These are phyloP conservation scores for Komagataella ulmi DNA, from an alignment of 805 yeast genomes.

Conservation along the genomic window DNA sequence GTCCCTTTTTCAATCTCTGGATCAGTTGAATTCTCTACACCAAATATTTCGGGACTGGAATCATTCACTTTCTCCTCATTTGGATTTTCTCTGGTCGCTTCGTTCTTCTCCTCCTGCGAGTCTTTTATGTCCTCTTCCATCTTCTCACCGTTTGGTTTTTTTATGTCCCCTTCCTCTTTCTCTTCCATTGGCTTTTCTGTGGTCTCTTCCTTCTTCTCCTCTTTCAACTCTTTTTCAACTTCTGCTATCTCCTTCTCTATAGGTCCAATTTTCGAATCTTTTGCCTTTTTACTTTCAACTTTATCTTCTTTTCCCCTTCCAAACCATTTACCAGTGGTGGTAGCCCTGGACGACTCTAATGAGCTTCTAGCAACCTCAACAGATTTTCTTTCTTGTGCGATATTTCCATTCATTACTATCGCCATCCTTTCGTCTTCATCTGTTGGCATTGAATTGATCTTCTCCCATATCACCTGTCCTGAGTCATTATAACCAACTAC, in stretches of 20 bases:
- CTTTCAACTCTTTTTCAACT: background rate
- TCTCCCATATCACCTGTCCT: slow-evolving; percentile 51
- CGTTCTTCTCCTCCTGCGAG: slow-evolving; percentile 4
- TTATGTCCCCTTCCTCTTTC: slow-evolving; percentile 3
- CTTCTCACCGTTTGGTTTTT: background rate
- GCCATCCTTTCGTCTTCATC: slow-evolving; percentile 37
- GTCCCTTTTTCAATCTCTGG: background rate
- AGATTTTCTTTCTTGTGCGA: slow-evolving; percentile 5
- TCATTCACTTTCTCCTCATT: background rate
- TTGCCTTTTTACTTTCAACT: slow-evolving; percentile 7
- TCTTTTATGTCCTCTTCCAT: background rate
- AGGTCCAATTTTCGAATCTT: slow-evolving; percentile 1
- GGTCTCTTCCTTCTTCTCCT: background rate
- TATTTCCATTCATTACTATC: slow-evolving; percentile 26
- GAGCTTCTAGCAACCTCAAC: background rate
- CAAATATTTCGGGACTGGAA: background rate
- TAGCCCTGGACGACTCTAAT: background rate
- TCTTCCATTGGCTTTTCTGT: background rate
- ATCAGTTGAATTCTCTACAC: background rate
- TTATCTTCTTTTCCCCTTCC: background rate
- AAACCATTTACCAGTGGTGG: background rate
- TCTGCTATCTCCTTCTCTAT: background rate
- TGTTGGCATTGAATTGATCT: slow-evolving; percentile 36
- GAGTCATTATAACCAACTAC: slow-evolving; percentile 47
- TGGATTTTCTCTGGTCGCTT: background rate